Evolutionary conservation across 257 asterid species (phyloP).

Genomic region (Asclepias syriaca): DNA sequence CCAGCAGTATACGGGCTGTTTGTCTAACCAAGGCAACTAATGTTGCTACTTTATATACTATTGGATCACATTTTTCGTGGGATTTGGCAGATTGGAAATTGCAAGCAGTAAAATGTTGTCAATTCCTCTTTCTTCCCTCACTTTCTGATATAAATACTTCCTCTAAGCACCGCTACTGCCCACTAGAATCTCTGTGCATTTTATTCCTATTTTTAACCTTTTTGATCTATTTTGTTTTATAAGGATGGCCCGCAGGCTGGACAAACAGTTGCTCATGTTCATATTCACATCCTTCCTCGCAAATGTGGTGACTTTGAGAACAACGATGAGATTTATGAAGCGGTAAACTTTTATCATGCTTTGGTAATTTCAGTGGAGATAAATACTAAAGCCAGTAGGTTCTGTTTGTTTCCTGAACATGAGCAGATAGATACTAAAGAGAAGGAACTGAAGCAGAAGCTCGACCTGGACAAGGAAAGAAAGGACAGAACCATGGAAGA

Average conservation of each 20-base stretch:
- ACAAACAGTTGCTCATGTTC: constrained; percentile 87
- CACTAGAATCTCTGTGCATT: background rate
- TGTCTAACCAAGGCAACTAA: background rate
- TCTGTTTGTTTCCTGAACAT: background rate
- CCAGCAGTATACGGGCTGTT: background rate
- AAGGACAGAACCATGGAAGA: constrained; percentile 79
- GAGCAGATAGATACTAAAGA: constrained; percentile 75
- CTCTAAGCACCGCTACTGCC: background rate
- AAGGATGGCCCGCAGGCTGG: constrained; percentile 97
- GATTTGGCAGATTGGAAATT: background rate
- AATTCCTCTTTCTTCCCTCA: background rate
- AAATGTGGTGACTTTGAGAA: constrained; percentile 72
- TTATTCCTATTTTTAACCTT: background rate
- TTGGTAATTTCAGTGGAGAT: background rate
- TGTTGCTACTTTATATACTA: background rate
- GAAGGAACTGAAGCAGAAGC: constrained; percentile 74
- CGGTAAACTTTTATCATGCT: constrained; percentile 39
- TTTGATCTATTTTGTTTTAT: constrained; percentile 15
- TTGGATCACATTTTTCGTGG: background rate
- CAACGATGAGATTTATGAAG: constrained; percentile 82
- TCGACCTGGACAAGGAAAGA: constrained; percentile 84
- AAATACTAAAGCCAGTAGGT: constrained; percentile 4
- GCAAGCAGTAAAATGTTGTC: too few relatives aligned
- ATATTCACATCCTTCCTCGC: constrained; percentile 82
- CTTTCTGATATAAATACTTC: background rate